Evolutionary conservation across 768 basidiomycete species (phyloP).

Genomic region (Tricholoma saponaceum): DNA sequence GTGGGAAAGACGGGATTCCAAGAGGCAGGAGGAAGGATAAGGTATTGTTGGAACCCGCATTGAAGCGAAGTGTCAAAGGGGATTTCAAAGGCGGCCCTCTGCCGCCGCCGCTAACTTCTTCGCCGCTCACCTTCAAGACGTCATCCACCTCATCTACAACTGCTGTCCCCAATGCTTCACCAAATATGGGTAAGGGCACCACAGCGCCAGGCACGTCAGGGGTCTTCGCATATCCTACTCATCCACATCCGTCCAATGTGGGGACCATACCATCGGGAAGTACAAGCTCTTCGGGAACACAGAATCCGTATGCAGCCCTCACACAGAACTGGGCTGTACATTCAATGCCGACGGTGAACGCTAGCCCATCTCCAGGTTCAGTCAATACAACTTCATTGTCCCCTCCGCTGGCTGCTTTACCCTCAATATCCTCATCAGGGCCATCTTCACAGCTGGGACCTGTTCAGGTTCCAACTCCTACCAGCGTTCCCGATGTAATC

Average conservation of each 20-base stretch:
- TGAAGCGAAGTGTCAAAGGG: constrained; percentile 69
- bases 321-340: constrained; percentile 27
- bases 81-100: constrained; percentile 53
- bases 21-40: constrained; percentile 60
- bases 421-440: constrained; percentile 20
- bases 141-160: constrained; percentile 17
- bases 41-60: constrained; percentile 50
- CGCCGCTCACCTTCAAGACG: constrained; percentile 53
- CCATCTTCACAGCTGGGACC: constrained; percentile 17
- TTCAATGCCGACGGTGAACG: constrained; percentile 15
- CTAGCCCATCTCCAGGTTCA: constrained; percentile 20
- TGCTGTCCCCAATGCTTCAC: constrained; percentile 16
- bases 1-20: constrained; percentile 26
- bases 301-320: constrained; percentile 36
- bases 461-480: constrained; percentile 10
- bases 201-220: constrained; percentile 32
- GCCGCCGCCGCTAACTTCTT: constrained; percentile 67
- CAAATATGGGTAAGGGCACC: constrained; percentile 16
- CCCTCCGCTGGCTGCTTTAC: constrained; percentile 19
- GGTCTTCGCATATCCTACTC: constrained; percentile 37
- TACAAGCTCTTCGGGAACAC: constrained; percentile 22
- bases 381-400: constrained; percentile 25
- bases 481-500: constrained; percentile 49
- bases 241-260: constrained; percentile 23
- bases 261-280: constrained; percentile 20